Conservation (phyloP, 169 alveolate species). For the Eimeria tenella region DNA sequence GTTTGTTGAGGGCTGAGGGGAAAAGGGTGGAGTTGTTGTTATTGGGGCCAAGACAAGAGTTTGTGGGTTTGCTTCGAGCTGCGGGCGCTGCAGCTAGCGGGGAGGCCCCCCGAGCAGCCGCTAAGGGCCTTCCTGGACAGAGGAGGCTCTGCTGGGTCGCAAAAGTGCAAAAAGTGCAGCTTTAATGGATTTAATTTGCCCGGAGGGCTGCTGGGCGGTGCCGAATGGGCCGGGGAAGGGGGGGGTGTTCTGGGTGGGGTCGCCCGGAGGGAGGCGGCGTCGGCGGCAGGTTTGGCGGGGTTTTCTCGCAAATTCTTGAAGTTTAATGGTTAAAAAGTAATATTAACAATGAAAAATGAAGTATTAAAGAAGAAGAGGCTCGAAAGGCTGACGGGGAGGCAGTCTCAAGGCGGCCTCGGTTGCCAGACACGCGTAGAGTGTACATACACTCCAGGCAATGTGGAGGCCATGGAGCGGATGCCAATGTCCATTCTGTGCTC, state of each 20-base stretch:
- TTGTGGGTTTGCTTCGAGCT: neutral
- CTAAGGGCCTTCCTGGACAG: neutral
- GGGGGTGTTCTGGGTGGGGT: slow-evolving; percentile 57
- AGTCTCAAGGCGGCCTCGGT: neutral
- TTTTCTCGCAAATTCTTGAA: neutral
- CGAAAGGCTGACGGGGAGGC: neutral
- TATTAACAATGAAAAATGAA: neutral
- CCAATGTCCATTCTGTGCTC: neutral
- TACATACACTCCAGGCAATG: neutral
- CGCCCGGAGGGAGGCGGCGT: slow-evolving; percentile 1
- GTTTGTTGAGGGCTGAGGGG: too few relatives aligned
- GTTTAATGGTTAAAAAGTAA: neutral
- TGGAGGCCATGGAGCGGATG: neutral
- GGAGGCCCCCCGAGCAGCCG: neutral
- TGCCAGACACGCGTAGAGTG: slow-evolving; percentile 26
- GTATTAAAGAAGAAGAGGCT: neutral
- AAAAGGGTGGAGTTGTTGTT: neutral
- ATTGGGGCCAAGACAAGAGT: neutral
- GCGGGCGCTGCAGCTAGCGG: neutral
- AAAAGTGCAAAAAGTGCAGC: neutral
- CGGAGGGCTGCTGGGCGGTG: neutral
- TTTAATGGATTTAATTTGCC: neutral
- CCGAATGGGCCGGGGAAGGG: neutral
- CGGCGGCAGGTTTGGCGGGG: slow-evolving; percentile 38
- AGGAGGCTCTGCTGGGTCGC: neutral